Percentiles rank a stretch among this genome's conserved stretches.
These are phyloP conservation scores for Psidium guajava DNA, from an alignment of 345 rosid genomes.

Conservation along the genomic window DNA sequence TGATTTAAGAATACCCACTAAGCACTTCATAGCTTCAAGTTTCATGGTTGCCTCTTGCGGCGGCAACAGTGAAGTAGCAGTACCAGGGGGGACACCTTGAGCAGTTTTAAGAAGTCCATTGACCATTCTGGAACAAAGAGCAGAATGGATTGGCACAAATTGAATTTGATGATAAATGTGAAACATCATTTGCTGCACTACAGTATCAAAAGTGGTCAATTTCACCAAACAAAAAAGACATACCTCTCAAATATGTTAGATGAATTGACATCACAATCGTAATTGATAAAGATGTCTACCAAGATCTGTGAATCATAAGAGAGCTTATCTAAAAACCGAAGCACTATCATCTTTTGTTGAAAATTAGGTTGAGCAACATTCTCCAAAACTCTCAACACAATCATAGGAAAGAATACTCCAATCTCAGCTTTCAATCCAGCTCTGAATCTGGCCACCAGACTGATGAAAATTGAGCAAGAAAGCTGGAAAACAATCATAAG, in stretches of 20 bases:
- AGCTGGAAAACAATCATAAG: constrained; percentile 98
- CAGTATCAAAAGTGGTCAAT: not conserved
- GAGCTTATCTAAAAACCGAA: constrained; percentile 92
- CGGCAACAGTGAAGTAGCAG: constrained; percentile 69
- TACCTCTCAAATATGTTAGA: constrained; percentile 99
- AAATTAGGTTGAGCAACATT: constrained; percentile 97
- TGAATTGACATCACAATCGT: constrained; percentile 99
- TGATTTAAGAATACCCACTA: constrained; percentile 83
- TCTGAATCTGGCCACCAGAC: constrained; percentile 93
- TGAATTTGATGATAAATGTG: not conserved
- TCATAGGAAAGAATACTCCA: constrained; percentile 99
- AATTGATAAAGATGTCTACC: constrained; percentile 96
- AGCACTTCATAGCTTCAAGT: constrained; percentile 96
- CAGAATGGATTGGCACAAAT: constrained; percentile 1
- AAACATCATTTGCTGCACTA: not conserved
- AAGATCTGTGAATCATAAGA: constrained; percentile 93
- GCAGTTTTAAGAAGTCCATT: constrained; percentile 99
- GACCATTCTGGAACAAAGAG: constrained; percentile 66
- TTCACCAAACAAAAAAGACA: not conserved
- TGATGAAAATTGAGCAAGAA: constrained; percentile 98
- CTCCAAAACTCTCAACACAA: constrained; percentile 90
- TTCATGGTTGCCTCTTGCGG: constrained; percentile 92
- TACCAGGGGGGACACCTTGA: constrained; percentile 91
- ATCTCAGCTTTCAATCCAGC: constrained; percentile 99
- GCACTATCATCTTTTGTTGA: constrained; percentile 98